phyloP scores from a whole-genome alignment of 2,329 filamentous ascomycete species.

The Ophiostoma perfectum region DNA sequence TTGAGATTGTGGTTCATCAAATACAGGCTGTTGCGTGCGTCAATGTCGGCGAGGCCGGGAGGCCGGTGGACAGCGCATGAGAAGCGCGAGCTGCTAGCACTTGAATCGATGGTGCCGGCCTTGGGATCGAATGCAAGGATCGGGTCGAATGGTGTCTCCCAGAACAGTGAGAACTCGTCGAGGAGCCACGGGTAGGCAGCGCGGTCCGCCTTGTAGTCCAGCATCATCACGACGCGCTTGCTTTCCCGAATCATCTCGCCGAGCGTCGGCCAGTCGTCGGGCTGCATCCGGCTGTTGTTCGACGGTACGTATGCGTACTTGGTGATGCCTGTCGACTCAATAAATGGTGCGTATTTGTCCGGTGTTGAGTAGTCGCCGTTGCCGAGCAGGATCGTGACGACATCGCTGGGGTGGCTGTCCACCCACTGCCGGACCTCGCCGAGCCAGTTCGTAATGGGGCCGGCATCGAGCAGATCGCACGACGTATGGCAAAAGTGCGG shows the following conservation, averaged over 20 bases:
- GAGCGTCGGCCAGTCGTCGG: conserved; percentile 78
- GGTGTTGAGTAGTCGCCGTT: conserved; percentile 70
- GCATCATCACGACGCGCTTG: conserved; percentile 71
- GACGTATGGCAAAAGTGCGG: conserved; percentile 79
- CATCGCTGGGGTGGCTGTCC: conserved; percentile 70
- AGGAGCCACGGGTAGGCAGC: conserved; percentile 73
- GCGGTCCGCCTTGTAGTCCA: conserved; percentile 82
- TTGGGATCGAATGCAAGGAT: not conserved
- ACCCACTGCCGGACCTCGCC: conserved; percentile 67
- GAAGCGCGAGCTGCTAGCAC: conserved; percentile 49
- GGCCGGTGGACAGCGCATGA: conserved; percentile 76
- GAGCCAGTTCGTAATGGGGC: conserved; percentile 71
- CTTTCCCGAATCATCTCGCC: conserved; percentile 67
- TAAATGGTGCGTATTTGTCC: conserved; percentile 60
- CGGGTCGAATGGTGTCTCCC: conserved; percentile 85
- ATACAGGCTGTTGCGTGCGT: conserved; percentile 62
- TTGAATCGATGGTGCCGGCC: conserved; percentile 11
- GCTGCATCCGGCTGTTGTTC: conserved; percentile 46
- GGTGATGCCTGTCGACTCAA: conserved; percentile 65
- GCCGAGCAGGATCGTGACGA: conserved; percentile 78
- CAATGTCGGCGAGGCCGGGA: conserved; percentile 52
- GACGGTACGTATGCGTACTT: conserved; percentile 69
- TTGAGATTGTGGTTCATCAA: conserved; percentile 91
- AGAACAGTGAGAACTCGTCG: conserved; percentile 82
- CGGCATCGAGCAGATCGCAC: conserved; percentile 75